Percentiles rank a stretch among this genome's conserved stretches.
These are phyloP conservation scores for Apiotrichum porosum DNA, from an alignment of 1,284 basidiomycete species.

Conservation along the genomic window DNA sequence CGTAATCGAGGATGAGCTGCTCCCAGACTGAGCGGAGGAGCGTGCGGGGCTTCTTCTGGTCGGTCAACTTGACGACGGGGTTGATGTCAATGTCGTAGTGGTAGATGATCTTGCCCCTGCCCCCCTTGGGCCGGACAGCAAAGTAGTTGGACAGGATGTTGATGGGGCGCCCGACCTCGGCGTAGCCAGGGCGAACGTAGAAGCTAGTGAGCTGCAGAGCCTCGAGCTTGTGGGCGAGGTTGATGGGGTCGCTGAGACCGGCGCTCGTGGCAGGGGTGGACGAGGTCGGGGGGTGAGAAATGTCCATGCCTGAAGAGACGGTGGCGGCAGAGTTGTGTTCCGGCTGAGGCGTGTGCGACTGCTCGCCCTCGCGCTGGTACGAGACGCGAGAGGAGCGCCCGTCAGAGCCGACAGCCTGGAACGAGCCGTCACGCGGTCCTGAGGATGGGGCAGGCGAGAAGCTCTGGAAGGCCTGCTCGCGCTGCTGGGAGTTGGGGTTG, in stretches of 20 bases:
- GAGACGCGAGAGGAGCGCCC: no score
- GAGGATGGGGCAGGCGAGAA: no score
- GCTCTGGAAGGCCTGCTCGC: no score
- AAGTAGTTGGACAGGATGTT: slow-evolving; percentile 32
- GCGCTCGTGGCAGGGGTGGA: background rate
- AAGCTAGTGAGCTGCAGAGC: slow-evolving; percentile 26
- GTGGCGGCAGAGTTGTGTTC: background rate
- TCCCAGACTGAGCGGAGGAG: slow-evolving; percentile 33
- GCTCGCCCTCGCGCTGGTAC: no score
- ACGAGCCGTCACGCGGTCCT: no score
- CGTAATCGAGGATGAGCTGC: slow-evolving; percentile 25
- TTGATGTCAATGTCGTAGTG: slow-evolving; percentile 46
- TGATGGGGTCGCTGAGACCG: background rate
- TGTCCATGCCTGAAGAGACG: background rate
- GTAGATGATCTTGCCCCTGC: slow-evolving; percentile 33
- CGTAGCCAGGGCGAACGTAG: slow-evolving; percentile 34
- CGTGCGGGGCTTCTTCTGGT: slow-evolving; percentile 27
- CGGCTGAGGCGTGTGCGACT: background rate
- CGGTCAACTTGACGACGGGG: slow-evolving; percentile 39
- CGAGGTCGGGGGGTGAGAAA: background rate
- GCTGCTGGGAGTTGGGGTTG: no score
- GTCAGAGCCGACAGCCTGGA: no score
- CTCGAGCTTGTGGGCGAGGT: slow-evolving; percentile 17
- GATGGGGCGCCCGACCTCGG: slow-evolving; percentile 21
- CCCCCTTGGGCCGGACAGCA: slow-evolving; percentile 23